These are phyloP conservation scores for Trametes elegans DNA, from an alignment of 768 basidiomycete species.

Conservation along the genomic window DNA sequence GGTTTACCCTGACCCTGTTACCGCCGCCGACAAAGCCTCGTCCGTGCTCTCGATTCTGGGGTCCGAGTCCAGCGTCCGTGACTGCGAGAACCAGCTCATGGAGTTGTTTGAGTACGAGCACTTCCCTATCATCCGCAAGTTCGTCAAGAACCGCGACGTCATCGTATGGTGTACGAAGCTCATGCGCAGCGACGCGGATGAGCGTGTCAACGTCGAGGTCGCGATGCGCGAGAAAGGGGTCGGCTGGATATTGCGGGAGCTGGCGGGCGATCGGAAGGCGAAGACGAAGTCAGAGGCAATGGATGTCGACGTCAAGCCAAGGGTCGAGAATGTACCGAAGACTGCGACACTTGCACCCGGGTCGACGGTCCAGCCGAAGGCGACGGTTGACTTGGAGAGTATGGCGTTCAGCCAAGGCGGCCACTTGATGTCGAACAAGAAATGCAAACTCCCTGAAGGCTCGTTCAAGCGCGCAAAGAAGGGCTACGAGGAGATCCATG, in stretches of 20 bases:
- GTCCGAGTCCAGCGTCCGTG: slow-evolving; percentile 84
- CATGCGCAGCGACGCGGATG: slow-evolving; percentile 84
- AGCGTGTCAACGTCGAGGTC: slow-evolving; percentile 90
- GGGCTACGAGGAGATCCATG: slow-evolving; percentile 97
- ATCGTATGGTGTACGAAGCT: slow-evolving; percentile 98
- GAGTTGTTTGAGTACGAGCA: slow-evolving; percentile 93
- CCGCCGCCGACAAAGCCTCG: slow-evolving; percentile 87
- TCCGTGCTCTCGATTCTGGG: slow-evolving; percentile 81
- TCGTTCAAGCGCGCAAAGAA: slow-evolving; percentile 97
- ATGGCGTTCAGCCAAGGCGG: slow-evolving; percentile 98
- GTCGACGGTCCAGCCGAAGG: slow-evolving; percentile 81
- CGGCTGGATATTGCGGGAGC: slow-evolving; percentile 91
- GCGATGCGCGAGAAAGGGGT: slow-evolving; percentile 97
- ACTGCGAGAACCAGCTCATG: slow-evolving; percentile 95
- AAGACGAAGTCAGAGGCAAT: slow-evolving; percentile 61
- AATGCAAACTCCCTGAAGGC: slow-evolving; percentile 95
- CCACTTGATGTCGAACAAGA: slow-evolving; percentile 98
- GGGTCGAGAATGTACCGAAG: slow-evolving; percentile 54
- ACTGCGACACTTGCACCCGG: slow-evolving; percentile 88
- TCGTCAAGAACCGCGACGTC: slow-evolving; percentile 94
- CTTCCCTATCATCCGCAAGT: slow-evolving; percentile 85
- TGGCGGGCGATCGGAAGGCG: slow-evolving; percentile 76
- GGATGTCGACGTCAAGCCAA: slow-evolving; percentile 69
- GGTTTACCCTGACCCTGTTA: slow-evolving; percentile 91
- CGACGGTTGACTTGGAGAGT: slow-evolving; percentile 82